Evolutionary conservation across 306 rosid genomes (phyloP).

Genomic region (Cucurbita moschata): DNA sequence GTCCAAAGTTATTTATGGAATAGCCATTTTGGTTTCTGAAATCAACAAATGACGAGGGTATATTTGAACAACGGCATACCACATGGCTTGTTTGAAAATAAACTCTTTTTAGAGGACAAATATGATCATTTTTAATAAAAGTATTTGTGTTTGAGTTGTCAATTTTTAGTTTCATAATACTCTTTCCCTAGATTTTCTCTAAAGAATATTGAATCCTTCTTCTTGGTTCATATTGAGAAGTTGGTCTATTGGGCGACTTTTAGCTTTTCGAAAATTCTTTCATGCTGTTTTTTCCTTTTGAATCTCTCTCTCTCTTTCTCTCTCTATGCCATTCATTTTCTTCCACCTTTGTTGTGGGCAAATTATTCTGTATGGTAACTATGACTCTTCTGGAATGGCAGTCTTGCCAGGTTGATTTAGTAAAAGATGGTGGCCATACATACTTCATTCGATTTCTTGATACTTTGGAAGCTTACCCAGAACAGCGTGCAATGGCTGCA

Average conservation of each 20-base stretch:
- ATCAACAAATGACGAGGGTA: neutral
- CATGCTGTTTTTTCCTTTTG: neutral
- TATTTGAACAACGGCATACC: neutral
- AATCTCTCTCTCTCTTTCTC: neutral
- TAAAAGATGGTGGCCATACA: conserved; percentile 85
- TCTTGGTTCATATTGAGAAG: neutral
- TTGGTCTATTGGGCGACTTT: neutral
- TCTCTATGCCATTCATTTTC: neutral
- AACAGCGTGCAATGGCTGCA: conserved; percentile 98
- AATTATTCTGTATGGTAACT: neutral
- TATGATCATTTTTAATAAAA: neutral
- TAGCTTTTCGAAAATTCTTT: neutral
- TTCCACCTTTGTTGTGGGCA: neutral
- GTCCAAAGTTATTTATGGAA: neutral
- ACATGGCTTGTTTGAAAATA: neutral
- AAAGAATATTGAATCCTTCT: neutral
- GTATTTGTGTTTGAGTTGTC: neutral
- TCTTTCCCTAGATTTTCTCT: neutral
- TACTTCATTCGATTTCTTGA: conserved; percentile 96
- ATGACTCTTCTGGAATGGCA: conserved; percentile 26
- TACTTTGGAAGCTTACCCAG: conserved; percentile 81
- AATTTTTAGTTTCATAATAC: neutral
- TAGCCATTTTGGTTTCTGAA: neutral
- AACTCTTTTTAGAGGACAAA: neutral
- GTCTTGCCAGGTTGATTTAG: conserved; percentile 99